Evolutionary conservation across 768 basidiomycete genomes (phyloP).

Genomic region (Leccinum variicolor): DNA sequence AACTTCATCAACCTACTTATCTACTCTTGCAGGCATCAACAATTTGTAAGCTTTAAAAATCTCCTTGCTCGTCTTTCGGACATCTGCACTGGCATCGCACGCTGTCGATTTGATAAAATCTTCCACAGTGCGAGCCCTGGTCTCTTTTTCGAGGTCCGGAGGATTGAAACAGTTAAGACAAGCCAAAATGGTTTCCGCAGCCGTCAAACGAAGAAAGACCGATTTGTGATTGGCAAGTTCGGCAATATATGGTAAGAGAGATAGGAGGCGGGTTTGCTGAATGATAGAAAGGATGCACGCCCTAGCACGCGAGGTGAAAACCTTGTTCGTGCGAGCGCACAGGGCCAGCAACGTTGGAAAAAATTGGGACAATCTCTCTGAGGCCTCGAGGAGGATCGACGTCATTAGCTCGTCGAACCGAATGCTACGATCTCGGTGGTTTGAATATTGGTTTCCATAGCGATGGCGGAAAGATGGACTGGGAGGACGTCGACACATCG

Average conservation of each 20-base stretch:
- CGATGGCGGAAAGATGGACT: no score
- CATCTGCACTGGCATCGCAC: conserved; percentile 71
- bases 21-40: conserved; percentile 64
- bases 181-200: conserved; percentile 61
- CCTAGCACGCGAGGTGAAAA: conserved; percentile 65
- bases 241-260: conserved; percentile 57
- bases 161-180: conserved; percentile 77
- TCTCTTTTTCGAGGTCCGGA: conserved; percentile 71
- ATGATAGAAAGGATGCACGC: conserved; percentile 58
- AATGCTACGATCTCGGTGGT: no score
- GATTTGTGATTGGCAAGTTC: conserved; percentile 66
- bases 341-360: conserved; percentile 65
- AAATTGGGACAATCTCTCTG: conserved; percentile 63
- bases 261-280: conserved; percentile 62
- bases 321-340: conserved; percentile 75
- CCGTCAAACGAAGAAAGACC: conserved; percentile 54
- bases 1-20: conserved; percentile 44
- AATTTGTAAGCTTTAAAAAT: conserved; percentile 76
- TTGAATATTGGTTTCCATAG: no score
- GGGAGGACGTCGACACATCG: no score
- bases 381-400: no score
- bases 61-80: conserved; percentile 64
- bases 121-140: conserved; percentile 64
- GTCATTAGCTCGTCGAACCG: no score
- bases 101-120: conserved; percentile 62